These are phyloP conservation scores for Russula abietina DNA, from an alignment of 768 basidiomycete species.

Conservation along the genomic window DNA sequence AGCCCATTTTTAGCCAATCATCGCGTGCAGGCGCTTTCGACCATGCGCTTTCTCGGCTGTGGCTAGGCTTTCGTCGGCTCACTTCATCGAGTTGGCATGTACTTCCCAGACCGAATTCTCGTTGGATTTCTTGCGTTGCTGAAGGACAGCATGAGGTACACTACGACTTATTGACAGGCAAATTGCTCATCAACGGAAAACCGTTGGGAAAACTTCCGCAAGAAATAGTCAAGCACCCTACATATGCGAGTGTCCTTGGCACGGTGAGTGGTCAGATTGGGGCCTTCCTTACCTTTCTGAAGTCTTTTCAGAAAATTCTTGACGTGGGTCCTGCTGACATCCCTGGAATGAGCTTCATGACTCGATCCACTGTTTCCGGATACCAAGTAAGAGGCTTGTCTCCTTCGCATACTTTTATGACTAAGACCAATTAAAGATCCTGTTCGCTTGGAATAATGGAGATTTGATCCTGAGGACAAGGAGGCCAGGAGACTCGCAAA, in stretches of 20 bases:
- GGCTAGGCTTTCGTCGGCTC: background rate
- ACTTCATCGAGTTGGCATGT: background rate
- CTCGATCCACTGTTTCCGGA: slow-evolving; percentile 1
- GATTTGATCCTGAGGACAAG: slow-evolving; percentile 1
- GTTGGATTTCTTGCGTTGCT: background rate
- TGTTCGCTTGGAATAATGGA: background rate
- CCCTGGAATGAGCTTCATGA: slow-evolving; percentile 14
- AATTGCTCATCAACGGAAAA: slow-evolving; percentile 39
- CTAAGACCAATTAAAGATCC: background rate
- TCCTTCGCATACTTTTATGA: background rate
- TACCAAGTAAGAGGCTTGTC: background rate
- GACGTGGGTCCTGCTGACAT: slow-evolving; percentile 9
- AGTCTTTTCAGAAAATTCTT: background rate
- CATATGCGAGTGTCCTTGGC: slow-evolving; percentile 36
- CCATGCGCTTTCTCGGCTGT: background rate
- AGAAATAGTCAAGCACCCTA: slow-evolving; percentile 31
- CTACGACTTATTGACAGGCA: slow-evolving; percentile 38
- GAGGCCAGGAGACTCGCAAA: background rate
- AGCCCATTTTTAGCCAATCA: slow-evolving; percentile 2
- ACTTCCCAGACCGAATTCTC: background rate
- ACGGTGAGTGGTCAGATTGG: slow-evolving; percentile 21
- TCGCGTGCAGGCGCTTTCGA: background rate
- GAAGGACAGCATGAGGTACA: slow-evolving; percentile 26
- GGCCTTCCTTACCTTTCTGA: background rate
- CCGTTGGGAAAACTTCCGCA: slow-evolving; percentile 36